Evolutionary conservation across 139 green algal species (phyloP).

Genomic region (Chlorella sp.): DNA sequence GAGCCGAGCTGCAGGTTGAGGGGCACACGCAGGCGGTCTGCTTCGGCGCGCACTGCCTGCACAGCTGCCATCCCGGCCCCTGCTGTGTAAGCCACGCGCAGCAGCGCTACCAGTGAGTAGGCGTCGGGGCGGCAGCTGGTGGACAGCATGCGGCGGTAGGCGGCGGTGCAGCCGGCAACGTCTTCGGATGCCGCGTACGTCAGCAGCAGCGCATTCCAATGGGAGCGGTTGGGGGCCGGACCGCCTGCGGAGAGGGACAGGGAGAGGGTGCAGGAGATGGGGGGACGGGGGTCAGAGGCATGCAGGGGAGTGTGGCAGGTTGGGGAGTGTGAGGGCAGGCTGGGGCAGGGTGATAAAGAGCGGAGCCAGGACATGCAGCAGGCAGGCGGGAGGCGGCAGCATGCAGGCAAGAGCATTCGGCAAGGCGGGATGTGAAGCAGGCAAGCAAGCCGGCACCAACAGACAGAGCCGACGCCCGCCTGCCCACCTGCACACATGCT

Average conservation of each 20-base stretch:
- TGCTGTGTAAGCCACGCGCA: neutral
- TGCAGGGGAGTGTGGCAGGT: too few relatives aligned
- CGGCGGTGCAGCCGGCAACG: neutral
- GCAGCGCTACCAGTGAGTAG: constrained; percentile 41
- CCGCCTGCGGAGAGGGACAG: neutral
- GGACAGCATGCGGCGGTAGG: constrained; percentile 35
- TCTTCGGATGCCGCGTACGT: constrained; percentile 10
- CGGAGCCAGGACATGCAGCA: neutral
- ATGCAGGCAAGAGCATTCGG: neutral
- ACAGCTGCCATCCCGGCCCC: constrained; percentile 20
- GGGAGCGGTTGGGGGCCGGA: constrained; percentile 27
- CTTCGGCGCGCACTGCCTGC: neutral
- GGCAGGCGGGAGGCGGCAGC: neutral
- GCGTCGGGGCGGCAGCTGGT: constrained; percentile 22
- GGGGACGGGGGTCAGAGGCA: neutral
- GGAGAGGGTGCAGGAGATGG: neutral
- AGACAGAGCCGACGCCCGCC: neutral
- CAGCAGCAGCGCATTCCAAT: constrained; percentile 52
- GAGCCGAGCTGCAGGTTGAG: constrained; percentile 31
- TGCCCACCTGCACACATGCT: neutral
- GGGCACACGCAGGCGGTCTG: neutral
- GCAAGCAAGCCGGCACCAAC: neutral
- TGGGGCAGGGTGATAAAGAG: neutral
- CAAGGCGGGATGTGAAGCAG: neutral
- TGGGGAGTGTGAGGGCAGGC: neutral